Base-by-base conservation (phyloP, 192 early-diverging fungal genomes). In the Podila epicladia region DNA sequence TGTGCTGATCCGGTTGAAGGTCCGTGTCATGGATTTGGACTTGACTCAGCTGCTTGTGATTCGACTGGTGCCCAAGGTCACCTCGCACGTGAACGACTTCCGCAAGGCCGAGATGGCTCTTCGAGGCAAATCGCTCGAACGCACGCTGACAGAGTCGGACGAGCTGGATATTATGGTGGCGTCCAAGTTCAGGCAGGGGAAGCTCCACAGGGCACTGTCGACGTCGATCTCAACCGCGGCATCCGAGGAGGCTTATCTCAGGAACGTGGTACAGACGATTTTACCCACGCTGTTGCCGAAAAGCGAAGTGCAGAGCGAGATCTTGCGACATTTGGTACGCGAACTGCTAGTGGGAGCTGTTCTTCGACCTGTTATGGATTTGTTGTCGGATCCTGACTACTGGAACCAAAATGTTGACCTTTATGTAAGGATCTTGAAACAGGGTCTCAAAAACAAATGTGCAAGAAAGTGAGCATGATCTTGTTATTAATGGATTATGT, bases 381-480 rank as follows among this genome's bases (percentile, higher is more conserved):
- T 87, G 41, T 48, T 97, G 32, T 85, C 91, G 0, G 96, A 97
- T 55, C 93, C 96, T 2, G 95, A 97, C 78, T 97, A 91, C 50
- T 92, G 93, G 87, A 97, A 97, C 79, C 91, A 94, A 69, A 86
- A 90, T 19, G 78, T 97, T n/a, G 92, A 93, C 38, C 70, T 82
- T 15, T 88, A 92, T 80, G 87, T 88, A 84, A 71, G 86, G 41
- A 17, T 45, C 41, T 17, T 15, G 41, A 45, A 45, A 45, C 11
- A 45, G 15, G 41, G 15, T 69, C 20, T 55, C 4, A 7, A 24
- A 55, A 55, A 26, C 1, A 22, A 24, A 55, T 24, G 3, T 55
- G 22, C 53, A 20, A 24, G 53, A 55, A 55, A 55, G 24, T 2
- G 22, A 53, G 17, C 20, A n/a, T 55, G 53, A 24, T 55, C 53